These are phyloP conservation scores for Ulmus americana DNA, from an alignment of 331 rosid genomes.

Conservation along the genomic window DNA sequence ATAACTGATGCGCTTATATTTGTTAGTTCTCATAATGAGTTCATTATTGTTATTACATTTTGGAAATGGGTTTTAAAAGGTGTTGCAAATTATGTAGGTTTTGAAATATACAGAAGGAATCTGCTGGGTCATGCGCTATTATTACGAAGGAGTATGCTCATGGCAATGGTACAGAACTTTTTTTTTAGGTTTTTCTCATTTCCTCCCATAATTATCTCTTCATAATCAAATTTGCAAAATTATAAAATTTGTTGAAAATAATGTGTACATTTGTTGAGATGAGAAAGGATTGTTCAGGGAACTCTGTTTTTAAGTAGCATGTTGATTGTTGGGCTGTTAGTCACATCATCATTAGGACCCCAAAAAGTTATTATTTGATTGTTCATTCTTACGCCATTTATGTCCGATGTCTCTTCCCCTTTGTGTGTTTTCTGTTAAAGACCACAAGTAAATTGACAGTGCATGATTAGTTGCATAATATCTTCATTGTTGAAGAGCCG, in stretches of 20 bases:
- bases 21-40: not conserved
- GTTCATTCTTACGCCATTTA: not conserved
- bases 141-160: slow-evolving; percentile 27
- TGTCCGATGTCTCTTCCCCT: not conserved
- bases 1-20: not conserved
- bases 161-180: slow-evolving; percentile 27
- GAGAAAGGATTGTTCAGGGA: not conserved
- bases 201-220: not conserved
- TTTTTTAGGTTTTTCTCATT: not conserved
- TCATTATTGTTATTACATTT: not conserved
- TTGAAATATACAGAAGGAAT: slow-evolving; percentile 28
- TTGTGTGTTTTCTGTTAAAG: not conserved
- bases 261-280: not conserved
- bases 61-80: not conserved
- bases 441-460: not conserved
- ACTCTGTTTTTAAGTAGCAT: not conserved
- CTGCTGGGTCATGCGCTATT: slow-evolving; percentile 33
- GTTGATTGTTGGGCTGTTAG: not conserved
- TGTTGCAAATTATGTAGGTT: slow-evolving; percentile 15
- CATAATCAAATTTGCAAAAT: not conserved
- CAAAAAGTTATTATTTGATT: not conserved
- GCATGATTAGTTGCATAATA: not conserved
- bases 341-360: not conserved
- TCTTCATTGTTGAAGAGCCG: too few species aligned
- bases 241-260: not conserved